Base-by-base conservation (phyloP, 2,329 filamentous ascomycete species). In the Hirsutella minnesotensis region DNA sequence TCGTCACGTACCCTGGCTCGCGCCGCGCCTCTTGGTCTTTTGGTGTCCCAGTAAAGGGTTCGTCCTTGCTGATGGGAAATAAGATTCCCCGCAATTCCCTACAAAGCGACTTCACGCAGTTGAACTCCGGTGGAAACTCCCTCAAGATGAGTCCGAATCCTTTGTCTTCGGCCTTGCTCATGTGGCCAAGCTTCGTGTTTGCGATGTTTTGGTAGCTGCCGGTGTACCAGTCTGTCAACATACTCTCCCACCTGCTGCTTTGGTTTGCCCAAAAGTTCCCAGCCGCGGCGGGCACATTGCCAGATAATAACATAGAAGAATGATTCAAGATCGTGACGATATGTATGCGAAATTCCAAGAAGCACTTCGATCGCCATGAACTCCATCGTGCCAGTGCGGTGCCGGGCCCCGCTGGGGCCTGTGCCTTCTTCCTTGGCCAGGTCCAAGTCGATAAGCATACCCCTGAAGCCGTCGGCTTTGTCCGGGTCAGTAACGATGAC, bases 371-470 rank as follows among this genome's bases (percentile, higher is more conserved):
- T n/a, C n/a, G n/a, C n/a, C n/a, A n/a, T n/a, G n/a, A n/a, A n/a
- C n/a, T n/a, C n/a, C 40, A 43, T 43, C 4, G 35, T 43, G 18
- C 41, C 35, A 15, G 41, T 43, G 3, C 35, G 34, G 12, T 43
- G 22, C 1, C 41, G 8, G 2, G 44, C 44, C 3, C 40, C 44
- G 20, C 44, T 42, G n/a, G 18, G 44, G 19, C 40, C 36, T 15
- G 16, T 40, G 13, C 27, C 35, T 22, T 45, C 40, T 33, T 45
- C 44, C 44, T 43, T 41, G 9, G 38, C 44, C 13, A 46, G 27
- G 33, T 46, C 44, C 10, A 46, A 41, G 21, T 43, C 39, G 33
- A 46, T 46, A 20, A 46, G 34, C 44, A 43, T 43, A 15, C 44
- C 44, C 22, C 37, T 43, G 18, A 38, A 46, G 20, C 44, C 44